Conservation (phyloP, 352 stramenopile species). For the Phytophthora crassamura region DNA sequence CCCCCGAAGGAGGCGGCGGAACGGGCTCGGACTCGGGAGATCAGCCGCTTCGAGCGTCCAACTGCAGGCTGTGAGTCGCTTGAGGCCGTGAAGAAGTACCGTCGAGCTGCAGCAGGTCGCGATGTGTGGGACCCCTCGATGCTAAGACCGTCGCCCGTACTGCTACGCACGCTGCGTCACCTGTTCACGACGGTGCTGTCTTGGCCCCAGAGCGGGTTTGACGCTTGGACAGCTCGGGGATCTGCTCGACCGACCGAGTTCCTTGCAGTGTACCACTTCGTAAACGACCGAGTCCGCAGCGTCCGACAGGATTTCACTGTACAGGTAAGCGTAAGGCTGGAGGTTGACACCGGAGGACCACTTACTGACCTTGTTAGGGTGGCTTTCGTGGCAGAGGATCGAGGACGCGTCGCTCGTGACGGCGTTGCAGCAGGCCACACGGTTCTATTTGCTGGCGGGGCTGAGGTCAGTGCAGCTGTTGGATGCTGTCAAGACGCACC, state of each 20-base stretch:
- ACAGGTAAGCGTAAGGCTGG: constrained; percentile 41
- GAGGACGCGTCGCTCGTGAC: constrained; percentile 38
- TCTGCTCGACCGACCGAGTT: constrained; percentile 38
- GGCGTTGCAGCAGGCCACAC: constrained; percentile 53
- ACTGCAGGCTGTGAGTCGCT: constrained; percentile 4
- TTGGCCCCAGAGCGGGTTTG: constrained; percentile 46
- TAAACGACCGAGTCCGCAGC: constrained; percentile 73
- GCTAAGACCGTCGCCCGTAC: constrained; percentile 44
- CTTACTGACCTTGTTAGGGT: constrained; percentile 4
- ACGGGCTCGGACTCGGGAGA: constrained; percentile 40
- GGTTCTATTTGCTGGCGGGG: constrained; percentile 67
- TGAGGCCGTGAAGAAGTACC: constrained; percentile 60
- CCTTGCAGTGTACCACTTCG: constrained; percentile 71
- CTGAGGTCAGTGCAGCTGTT: constrained; percentile 50
- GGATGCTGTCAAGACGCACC: constrained; percentile 3
- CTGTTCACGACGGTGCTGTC: constrained; percentile 49
- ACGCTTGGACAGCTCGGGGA: constrained; percentile 11
- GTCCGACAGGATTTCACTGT: constrained; percentile 79
- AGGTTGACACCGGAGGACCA: constrained; percentile 7
- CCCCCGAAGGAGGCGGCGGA: constrained; percentile 39
- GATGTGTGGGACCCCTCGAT: constrained; percentile 30
- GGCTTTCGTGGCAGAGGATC: constrained; percentile 39
- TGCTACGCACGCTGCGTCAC: constrained; percentile 52
- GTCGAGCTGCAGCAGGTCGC: constrained; percentile 55
- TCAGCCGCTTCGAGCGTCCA: constrained; percentile 59